Evolutionary conservation across 129 eudicot species (phyloP), one percentile per base, ranked within the genome.

Genomic region (Calendula officinalis): DNA sequence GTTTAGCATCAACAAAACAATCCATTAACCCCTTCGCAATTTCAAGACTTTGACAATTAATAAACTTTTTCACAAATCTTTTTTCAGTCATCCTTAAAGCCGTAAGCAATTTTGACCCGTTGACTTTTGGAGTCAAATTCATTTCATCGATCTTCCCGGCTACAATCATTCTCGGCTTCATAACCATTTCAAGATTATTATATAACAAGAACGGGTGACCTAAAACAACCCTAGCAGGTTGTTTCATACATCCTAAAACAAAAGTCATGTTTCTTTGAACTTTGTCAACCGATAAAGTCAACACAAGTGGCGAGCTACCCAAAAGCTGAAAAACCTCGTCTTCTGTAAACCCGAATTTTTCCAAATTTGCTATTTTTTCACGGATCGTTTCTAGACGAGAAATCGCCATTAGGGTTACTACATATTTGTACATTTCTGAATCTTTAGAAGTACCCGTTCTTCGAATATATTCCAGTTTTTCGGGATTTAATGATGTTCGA

Each of bases 181-280:
- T 68, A 38, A 60, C 67, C 4, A n/a, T 47, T 69, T 89, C 97
- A 70, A 86, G 59, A 60, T 74, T 89, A 27, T 14, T 27, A 54
- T 17, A 83, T 38, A 85, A 64, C 78, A 86, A 54, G 72, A 73
- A 83, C 3, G 91, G 90, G 61, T 76, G 16, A 4, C 36, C 37
- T 6, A 77, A 56, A 44, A 71, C 71, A 10, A 66, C 70, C 34
- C 39, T 66, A 6, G 96, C 87, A 0, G 89, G 76, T 9, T 76
- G 74, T 73, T 72, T 88, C 86, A 88, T 80, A 14, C 77, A 72
- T 0, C 82, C 89, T 62, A 88, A 60, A 48, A 82, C 34, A 72
- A 67, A 88, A 32, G 85, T 85, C 94, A 88, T 88, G 72, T 88
- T 80, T 50, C 96, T 71, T 73, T 88, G 89, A 62, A 85, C 82